Conservation (phyloP, 1,284 basidiomycete genomes). For the Moesziomyces aphidis region DNA sequence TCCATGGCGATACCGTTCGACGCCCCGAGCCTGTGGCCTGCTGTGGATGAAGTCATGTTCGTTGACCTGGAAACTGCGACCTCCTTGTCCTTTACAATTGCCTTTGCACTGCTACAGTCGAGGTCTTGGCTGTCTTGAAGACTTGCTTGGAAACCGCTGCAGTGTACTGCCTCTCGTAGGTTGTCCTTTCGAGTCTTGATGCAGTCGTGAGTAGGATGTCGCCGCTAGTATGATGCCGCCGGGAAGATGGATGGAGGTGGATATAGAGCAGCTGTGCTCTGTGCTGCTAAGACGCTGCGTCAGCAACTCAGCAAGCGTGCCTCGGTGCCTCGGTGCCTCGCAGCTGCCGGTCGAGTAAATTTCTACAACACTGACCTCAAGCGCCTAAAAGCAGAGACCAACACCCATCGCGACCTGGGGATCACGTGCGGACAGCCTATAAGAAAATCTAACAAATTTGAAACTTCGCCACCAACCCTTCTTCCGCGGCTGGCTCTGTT, state of each 20-base stretch:
- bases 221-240: too few relatives aligned
- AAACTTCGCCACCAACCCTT: background rate
- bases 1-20: conserved; percentile 22
- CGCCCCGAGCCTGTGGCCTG: background rate
- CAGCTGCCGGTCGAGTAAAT: conserved; percentile 35
- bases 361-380: conserved; percentile 14
- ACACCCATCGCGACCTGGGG: conserved; percentile 34
- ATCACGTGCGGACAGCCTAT: conserved; percentile 14
- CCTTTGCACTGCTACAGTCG: too few relatives aligned
- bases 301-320: background rate
- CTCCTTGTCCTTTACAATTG: background rate
- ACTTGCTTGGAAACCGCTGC: too few relatives aligned
- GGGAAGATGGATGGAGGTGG: too few relatives aligned
- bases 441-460: background rate
- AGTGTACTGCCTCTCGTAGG: background rate
- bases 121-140: too few relatives aligned
- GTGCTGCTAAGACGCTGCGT: background rate
- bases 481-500: too few relatives aligned
- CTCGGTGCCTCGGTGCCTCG: conserved; percentile 6
- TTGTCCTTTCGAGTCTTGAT: too few relatives aligned
- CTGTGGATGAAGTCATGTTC: background rate
- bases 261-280: too few relatives aligned
- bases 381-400: conserved; percentile 13
- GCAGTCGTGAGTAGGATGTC: too few relatives aligned
- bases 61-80: background rate